Percentiles rank a stretch among this genome's conserved stretches.
Evolutionary conservation across 257 asterid species (phyloP).

Genomic region (Nicotiana tomentosiformis): DNA sequence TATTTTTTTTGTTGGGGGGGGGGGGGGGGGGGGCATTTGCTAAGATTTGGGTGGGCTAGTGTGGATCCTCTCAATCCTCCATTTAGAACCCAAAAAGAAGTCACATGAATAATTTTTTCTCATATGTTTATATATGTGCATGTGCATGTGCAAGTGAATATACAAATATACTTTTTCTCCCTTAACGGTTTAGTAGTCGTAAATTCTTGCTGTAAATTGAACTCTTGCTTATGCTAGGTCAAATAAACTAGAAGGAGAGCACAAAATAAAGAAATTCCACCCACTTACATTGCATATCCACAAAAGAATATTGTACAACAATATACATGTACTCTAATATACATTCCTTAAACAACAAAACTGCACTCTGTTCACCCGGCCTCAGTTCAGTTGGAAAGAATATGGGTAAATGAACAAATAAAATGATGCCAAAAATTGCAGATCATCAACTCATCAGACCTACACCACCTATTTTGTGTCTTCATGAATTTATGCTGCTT

Average conservation of each 20-base stretch:
- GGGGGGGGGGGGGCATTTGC: no score
- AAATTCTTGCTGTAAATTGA: no score
- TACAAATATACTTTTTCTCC: no score
- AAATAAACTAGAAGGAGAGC: neutral
- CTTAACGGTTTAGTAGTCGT: no score
- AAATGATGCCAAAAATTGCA: slow-evolving; percentile 33
- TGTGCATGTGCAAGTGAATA: no score
- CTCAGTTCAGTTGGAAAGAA: slow-evolving; percentile 22
- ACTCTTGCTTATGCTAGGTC: no score
- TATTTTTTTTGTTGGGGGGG: no score
- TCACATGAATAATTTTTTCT: no score
- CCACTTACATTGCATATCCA: neutral
- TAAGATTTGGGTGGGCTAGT: no score
- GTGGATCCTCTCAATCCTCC: no score
- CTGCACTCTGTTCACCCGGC: slow-evolving; percentile 20
- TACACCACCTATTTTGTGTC: slow-evolving; percentile 16
- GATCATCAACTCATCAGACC: slow-evolving; percentile 30
- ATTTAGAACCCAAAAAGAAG: no score
- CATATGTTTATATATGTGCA: no score
- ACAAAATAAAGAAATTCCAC: neutral
- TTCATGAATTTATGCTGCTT: slow-evolving; percentile 19
- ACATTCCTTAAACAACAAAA: slow-evolving; percentile 21
- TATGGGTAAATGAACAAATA: slow-evolving; percentile 29
- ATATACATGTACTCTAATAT: slow-evolving; percentile 32
- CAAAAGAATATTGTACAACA: slow-evolving; percentile 31